Evolutionary conservation across 768 basidiomycete species (phyloP).

Genomic region (Macrocybe gigantea): DNA sequence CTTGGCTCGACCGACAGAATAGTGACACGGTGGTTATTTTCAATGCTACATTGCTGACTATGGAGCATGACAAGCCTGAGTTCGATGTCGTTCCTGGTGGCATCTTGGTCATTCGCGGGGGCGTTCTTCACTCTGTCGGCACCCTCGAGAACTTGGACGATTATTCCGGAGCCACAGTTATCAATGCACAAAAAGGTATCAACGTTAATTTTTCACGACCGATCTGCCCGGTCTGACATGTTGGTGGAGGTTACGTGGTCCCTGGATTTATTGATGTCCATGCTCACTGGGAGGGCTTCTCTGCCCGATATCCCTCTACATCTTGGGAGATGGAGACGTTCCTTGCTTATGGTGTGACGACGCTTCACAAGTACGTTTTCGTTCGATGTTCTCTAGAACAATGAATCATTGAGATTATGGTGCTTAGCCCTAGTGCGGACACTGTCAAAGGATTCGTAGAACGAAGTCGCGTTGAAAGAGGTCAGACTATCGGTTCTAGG

Average conservation of each 20-base stretch:
- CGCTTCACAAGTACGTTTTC: conserved; percentile 62
- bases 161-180: conserved; percentile 34
- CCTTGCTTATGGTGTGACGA: conserved; percentile 73
- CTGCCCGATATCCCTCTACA: conserved; percentile 46
- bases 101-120: conserved; percentile 46
- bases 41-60: conserved; percentile 68
- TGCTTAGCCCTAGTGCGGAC: conserved; percentile 53
- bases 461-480: conserved; percentile 63
- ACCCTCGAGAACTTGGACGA: conserved; percentile 23
- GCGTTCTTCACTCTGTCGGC: conserved; percentile 50
- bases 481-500: conserved; percentile 62
- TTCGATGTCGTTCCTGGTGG: conserved; percentile 49
- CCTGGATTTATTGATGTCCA: conserved; percentile 77
- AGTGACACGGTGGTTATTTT: conserved; percentile 49
- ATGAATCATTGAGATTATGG: neutral
- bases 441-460: conserved; percentile 60
- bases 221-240: neutral
- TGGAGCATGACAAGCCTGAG: conserved; percentile 47
- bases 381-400: neutral
- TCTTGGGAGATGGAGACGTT: conserved; percentile 76
- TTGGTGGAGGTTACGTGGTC: conserved; percentile 48
- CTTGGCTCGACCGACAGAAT: conserved; percentile 15
- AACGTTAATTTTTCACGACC: neutral
- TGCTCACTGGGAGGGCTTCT: conserved; percentile 64
- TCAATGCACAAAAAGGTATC: conserved; percentile 61